These are phyloP conservation scores for Leccinum barrowsii DNA, from an alignment of 768 basidiomycete species.

Conservation along the genomic window DNA sequence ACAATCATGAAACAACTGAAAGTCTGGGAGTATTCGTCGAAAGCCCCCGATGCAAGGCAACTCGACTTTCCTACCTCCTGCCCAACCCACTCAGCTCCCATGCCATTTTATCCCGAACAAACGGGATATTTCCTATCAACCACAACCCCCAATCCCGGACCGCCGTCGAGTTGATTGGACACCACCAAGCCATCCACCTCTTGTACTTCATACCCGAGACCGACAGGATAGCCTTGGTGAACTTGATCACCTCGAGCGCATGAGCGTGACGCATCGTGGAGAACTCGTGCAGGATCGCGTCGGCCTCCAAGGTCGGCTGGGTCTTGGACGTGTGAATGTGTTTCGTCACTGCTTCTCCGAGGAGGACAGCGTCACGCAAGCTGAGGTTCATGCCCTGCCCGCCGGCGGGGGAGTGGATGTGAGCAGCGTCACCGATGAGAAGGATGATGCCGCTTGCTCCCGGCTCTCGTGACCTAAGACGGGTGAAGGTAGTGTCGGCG, in stretches of 20 bases:
- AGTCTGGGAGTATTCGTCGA: no score
- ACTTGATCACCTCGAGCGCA: no score
- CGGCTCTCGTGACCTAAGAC: slow-evolving; percentile 11
- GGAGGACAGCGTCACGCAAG: slow-evolving; percentile 44
- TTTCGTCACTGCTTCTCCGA: slow-evolving; percentile 38
- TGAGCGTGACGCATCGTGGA: no score
- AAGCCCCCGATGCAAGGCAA: no score
- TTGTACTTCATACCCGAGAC: slow-evolving; percentile 18
- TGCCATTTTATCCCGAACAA: slow-evolving; percentile 7
- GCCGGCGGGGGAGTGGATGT: slow-evolving; percentile 38
- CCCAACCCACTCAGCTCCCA: slow-evolving; percentile 21
- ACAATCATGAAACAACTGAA: no score
- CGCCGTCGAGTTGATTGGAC: slow-evolving; percentile 21
- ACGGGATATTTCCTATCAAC: slow-evolving; percentile 13
- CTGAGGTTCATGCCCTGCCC: slow-evolving; percentile 57
- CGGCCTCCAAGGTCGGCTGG: slow-evolving; percentile 11
- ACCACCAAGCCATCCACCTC: slow-evolving; percentile 11
- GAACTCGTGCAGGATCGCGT: slow-evolving; percentile 28
- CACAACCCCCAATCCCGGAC: slow-evolving; percentile 22
- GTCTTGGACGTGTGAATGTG: slow-evolving; percentile 24
- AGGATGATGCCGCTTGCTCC: no score
- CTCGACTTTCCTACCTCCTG: slow-evolving; percentile 4
- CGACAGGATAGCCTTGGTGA: slow-evolving; percentile 29
- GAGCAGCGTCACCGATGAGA: no score
- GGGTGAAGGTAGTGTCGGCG: slow-evolving; percentile 36